These are phyloP conservation scores for Xylaria sp. DNA, from an alignment of 2,329 filamentous ascomycete genomes.

Conservation along the genomic window DNA sequence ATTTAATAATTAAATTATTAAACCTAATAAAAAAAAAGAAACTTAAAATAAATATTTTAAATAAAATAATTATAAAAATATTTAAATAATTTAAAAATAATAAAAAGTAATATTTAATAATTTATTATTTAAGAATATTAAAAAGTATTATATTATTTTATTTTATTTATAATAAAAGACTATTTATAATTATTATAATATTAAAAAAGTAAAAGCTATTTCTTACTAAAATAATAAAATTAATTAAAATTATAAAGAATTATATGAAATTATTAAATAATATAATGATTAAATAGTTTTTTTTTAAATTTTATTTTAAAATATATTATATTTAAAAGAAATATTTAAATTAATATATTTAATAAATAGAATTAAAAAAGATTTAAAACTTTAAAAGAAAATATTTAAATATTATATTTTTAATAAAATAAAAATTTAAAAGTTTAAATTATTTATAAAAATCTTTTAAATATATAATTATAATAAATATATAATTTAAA, in stretches of 20 bases:
- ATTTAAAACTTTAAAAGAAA: no score
- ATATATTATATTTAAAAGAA: no score
- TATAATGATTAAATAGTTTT: no score
- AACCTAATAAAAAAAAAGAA: no score
- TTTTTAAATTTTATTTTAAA: no score
- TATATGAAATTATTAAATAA: no score
- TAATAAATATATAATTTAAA: not conserved
- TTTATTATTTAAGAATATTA: conserved; percentile 8
- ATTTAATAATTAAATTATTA: not conserved
- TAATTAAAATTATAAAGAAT: no score
- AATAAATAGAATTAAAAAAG: no score
- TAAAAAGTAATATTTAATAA: conserved; percentile 3
- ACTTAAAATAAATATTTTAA: no score
- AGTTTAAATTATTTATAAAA: not conserved
- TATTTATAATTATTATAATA: conserved; percentile 11
- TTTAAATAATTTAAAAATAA: not conserved
- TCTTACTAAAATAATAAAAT: conserved; percentile 15
- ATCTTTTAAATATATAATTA: not conserved
- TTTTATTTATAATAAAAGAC: conserved; percentile 1
- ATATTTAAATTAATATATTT: no score
- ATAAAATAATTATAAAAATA: not conserved
- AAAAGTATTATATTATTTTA: not conserved
- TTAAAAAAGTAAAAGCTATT: conserved; percentile 17
- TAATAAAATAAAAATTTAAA: no score
- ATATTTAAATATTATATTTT: no score